phyloP scores from a whole-genome alignment of 2,329 filamentous ascomycete genomes.

The Pseudocercospora vitis region DNA sequence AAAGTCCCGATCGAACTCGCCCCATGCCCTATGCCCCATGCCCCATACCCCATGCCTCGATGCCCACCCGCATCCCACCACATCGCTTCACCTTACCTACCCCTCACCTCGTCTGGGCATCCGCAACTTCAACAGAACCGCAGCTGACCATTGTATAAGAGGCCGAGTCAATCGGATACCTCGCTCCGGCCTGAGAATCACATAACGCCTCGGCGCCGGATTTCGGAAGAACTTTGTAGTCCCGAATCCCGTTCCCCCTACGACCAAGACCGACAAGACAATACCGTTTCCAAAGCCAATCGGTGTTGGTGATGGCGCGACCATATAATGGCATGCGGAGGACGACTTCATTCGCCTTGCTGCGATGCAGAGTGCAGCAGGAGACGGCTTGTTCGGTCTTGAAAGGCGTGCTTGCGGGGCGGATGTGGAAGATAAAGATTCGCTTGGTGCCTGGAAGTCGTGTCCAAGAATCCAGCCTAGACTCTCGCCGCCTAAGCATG shows the following conservation, averaged over 20 bases:
- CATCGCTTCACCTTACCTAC: conserved; percentile 79
- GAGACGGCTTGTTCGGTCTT: conserved; percentile 69
- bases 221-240: conserved; percentile 78
- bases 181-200: conserved; percentile 67
- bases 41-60: too few relatives aligned
- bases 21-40: too few relatives aligned
- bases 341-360: conserved; percentile 71
- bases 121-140: conserved; percentile 64
- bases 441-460: conserved; percentile 69
- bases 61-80: conserved; percentile 93
- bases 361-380: conserved; percentile 62
- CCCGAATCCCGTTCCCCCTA: conserved; percentile 82
- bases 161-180: conserved; percentile 70
- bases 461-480: conserved; percentile 82
- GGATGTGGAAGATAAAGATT: conserved; percentile 65
- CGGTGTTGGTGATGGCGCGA: conserved; percentile 75
- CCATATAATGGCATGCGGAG: conserved; percentile 92
- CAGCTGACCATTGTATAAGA: conserved; percentile 73
- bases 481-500: too few relatives aligned
- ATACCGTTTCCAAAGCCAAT: conserved; percentile 69
- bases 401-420: conserved; percentile 72
- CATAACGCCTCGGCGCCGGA: conserved; percentile 62
- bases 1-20: conserved; percentile 60
- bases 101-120: conserved; percentile 65
- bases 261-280: conserved; percentile 72